A percentile compares a stretch with the other conserved stretches of the same genome.
These are phyloP conservation scores for Penicillium canariense DNA, from an alignment of 495 filamentous ascomycete species.

Conservation along the genomic window DNA sequence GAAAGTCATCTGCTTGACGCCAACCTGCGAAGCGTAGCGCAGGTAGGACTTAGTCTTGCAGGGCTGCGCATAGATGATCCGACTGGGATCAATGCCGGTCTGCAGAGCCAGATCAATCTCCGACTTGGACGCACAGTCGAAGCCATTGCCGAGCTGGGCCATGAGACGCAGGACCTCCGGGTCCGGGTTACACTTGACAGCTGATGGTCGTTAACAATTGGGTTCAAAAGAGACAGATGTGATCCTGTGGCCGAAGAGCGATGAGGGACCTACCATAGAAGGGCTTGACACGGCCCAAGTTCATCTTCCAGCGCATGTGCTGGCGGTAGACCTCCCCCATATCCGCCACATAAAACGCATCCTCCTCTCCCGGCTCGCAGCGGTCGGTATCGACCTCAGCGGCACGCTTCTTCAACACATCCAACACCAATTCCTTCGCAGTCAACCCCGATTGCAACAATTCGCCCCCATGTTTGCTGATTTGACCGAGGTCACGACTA, in stretches of 20 bases:
- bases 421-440: conserved; percentile 63
- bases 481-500: conserved; percentile 25
- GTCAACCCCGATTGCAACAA: conserved; percentile 47
- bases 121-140: conserved; percentile 96
- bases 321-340: conserved; percentile 98
- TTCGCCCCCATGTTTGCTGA: conserved; percentile 41
- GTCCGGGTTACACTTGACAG: conserved; percentile 98
- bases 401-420: conserved; percentile 78
- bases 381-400: conserved; percentile 76
- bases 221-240: background rate
- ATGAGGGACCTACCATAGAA: conserved; percentile 88
- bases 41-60: conserved; percentile 99
- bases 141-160: conserved; percentile 83
- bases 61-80: conserved; percentile 98
- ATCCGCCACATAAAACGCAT: conserved; percentile 97
- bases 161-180: conserved; percentile 84
- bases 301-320: conserved; percentile 96
- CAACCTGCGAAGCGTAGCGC: conserved; percentile 75
- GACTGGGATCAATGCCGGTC: conserved; percentile 80
- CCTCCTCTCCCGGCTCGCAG: conserved; percentile 88
- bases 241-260: background rate
- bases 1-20: conserved; percentile 98
- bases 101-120: conserved; percentile 90
- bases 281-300: conserved; percentile 87
- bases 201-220: conserved; percentile 39